Base-by-base conservation (phyloP, 345 rosid genomes). In the Acer campestre region DNA sequence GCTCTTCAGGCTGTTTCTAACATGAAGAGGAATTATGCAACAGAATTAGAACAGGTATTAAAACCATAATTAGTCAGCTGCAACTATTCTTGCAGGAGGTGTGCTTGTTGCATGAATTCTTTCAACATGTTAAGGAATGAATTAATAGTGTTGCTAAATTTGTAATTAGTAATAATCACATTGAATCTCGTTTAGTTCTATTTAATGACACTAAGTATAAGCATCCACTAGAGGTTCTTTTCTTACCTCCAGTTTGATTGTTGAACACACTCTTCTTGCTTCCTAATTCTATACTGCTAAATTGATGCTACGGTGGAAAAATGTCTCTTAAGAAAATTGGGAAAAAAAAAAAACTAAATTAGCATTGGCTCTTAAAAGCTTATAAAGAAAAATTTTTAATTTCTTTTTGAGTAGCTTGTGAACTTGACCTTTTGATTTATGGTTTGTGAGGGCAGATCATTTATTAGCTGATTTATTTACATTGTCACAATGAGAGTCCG, bases 11-110 rank as follows among this genome's bases (percentile, higher is more conserved):
- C 80, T 79, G 82, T 85, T 75, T 86, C 94, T 69, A 79, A 84
- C 46, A 42, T 81, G 61, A 90, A 81, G 75, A 91, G 81, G 77
- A 89, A 82, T 67, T 85, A 83, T 70, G 79, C 89, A 84, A 59
- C 88, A 72, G 90, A 87, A 75, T 42, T 88, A 79, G 96, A 89
- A 82, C 87, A 84, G 97, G 98, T 92, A 82, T 22, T 55, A 16
- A 72, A 62, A 23, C 38, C 22, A 68, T 12, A 73, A 10, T 31
- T 46, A 55, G 61, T 51, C 25, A 23, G 44, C 61, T 58, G 56
- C 38, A 53, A 42, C 55, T 20, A 11, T 27, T 69, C 42, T 25
- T 71, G 68, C 20, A 17, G 67, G 42, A 67, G 27, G 63, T 59
- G 44, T 46, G 20, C 78, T 77, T 61, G 75, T 31, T 59, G 53